Evolutionary conservation across 208 protist species (phyloP), one percentile per base, ranked within the genome.

Genomic region (Polymyxa betae): DNA sequence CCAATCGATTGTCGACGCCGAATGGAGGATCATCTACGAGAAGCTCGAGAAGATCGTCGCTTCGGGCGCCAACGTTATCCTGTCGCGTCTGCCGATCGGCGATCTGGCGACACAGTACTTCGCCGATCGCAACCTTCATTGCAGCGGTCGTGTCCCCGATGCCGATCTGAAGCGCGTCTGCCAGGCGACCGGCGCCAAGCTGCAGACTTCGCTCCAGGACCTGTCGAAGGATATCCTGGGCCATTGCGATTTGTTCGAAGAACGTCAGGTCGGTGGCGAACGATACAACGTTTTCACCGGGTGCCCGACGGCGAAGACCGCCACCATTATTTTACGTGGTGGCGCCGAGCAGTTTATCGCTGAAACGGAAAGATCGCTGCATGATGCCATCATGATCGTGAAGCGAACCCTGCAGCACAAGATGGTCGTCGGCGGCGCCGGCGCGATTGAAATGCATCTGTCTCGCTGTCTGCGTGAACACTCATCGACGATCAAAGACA

Each of bases 71-170:
- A 99, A 99, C 54, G 89, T 96, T 88, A 94, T 99, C 32, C 96
- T 99, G 0, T 99, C 98, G 10, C 96, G 96, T 46, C 95, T 99
- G 40, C 96, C 99, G 38, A 99, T 99, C 93, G 99, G 99, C 91
- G 99, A 99, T 94, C 93, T 99, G 41, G 99, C 99, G 0, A 99
- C 99, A 46, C 99, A 99, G 95, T 99, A 98, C 95, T 99, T 99
- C 95, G 98, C 98, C n/a, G 99, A 99, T 93, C 94, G 97, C 77
- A 95, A 97, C 89, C 96, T 99, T 77, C 99, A 99, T 95, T 99
- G 98, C 94, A 99, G 98, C 41, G 99, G 99, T 52, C 97, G 99
- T 91, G 99, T 99, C 1, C 92, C 97, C 35, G 95, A 97, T 20
- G 98, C 98, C 90, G 98, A 98, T 92, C 95, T 98, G 94, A 94